Evolutionary conservation across 139 green algal genomes (phyloP), one percentile per base, ranked within the genome.

Genomic region (Haematococcus lacustris): DNA sequence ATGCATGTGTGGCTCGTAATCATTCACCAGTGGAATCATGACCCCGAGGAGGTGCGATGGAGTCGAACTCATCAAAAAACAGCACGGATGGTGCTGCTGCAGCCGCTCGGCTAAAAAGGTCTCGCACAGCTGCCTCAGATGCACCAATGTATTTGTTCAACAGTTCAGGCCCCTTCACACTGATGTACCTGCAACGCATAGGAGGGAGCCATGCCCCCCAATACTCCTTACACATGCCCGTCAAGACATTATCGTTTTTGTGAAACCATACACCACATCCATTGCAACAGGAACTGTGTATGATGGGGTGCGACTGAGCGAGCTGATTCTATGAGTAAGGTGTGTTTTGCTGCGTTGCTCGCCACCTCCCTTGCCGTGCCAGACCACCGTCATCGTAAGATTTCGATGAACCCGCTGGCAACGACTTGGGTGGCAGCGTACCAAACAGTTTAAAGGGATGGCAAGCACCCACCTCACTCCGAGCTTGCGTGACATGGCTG

Each of bases 61-160:
- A 89, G 73, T 99, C 96, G 76, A 99, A 97, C 84, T 99, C 96
- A 73, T 99, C 96, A 80, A 99, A 99, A 82, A 99, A 99, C 25
- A 99, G 88, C n/a, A 97, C 84, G 75, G 91, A 97, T 3, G 96
- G 96, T 0, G 93, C 91, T 3, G 94, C 93, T 0, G 85, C 83
- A 6, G 82, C 62, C 0, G 96, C 96, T 1, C 86, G 83, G n/a
- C 75, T 71, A 81, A 99, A 99, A 34, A 97, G 72, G 38, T 93
- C 91, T 0, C 96, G 83, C 32, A 80, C 93, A n/a, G 84, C 87
- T 34, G 91, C 90, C 83, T 99, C 95, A 62, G 76, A 91, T 23
- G 90, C 88, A 21, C 95, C 95, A 70, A 98, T 98, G 83, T 98
- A 99, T 83, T 98, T 99, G 87, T 98, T 97, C 0, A 99, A 85